Conservation (phyloP, 2,329 filamentous ascomycete genomes). For the Metarhizium rileyi region DNA sequence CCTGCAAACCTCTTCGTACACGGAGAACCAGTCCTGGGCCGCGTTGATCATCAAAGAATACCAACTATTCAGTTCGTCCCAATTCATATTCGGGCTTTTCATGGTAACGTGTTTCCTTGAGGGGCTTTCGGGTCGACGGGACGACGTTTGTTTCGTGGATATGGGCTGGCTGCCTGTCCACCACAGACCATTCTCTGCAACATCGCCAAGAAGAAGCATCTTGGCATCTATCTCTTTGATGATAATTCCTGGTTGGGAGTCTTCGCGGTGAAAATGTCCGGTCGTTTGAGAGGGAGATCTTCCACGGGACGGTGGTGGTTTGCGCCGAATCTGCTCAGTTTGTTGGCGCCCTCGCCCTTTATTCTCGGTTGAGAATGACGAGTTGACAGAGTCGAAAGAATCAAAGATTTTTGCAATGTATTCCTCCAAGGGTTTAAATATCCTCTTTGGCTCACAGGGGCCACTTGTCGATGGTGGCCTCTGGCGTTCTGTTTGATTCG, state of each 20-base stretch:
- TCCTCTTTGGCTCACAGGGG: constrained; percentile 37
- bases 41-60: constrained; percentile 60
- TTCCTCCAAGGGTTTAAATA: constrained; percentile 70
- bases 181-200: constrained; percentile 75
- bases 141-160: not conserved
- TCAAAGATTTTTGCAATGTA: constrained; percentile 63
- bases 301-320: constrained; percentile 13
- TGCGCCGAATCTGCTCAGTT: constrained; percentile 18
- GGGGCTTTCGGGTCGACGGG: constrained; percentile 1
- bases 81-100: constrained; percentile 56
- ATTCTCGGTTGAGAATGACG: constrained; percentile 53
- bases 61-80: constrained; percentile 62
- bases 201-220: constrained; percentile 60
- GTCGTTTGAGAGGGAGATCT: not conserved
- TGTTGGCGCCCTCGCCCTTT: constrained; percentile 21
- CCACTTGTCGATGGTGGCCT: constrained; percentile 11
- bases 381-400: constrained; percentile 63
- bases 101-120: not conserved
- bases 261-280: constrained; percentile 6
- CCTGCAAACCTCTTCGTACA: constrained; percentile 42
- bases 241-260: constrained; percentile 11
- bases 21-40: constrained; percentile 55
- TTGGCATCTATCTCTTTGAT: constrained; percentile 59
- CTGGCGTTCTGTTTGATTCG: constrained; percentile 9
- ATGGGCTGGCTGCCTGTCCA: constrained; percentile 51